Conservation (phyloP, 1,284 basidiomycete genomes). For the Laetiporus sulphureus region DNA sequence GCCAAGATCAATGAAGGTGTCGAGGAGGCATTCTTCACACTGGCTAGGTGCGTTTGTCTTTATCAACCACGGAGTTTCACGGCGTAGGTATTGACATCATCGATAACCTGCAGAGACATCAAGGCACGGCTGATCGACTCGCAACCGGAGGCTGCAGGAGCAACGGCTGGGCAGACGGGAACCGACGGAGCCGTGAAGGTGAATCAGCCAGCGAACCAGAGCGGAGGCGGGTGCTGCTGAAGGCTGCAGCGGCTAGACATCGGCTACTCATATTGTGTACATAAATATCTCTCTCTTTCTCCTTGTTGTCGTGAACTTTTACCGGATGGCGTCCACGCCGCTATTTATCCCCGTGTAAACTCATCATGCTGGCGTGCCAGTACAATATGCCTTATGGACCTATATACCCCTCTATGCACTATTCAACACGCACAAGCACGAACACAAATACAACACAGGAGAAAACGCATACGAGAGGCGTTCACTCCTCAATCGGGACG, state of each 20-base stretch:
- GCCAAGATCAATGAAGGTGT: conserved; percentile 98
- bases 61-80: too few relatives aligned
- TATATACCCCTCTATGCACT: too few relatives aligned
- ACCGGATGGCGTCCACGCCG: conserved; percentile 9
- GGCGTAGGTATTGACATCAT: too few relatives aligned
- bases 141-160: conserved; percentile 62
- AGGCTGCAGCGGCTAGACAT: conserved; percentile 5
- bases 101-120: conserved; percentile 65
- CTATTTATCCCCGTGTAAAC: conserved; percentile 9
- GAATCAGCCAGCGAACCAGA: conserved; percentile 46
- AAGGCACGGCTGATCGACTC: conserved; percentile 97
- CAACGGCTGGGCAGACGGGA: conserved; percentile 33
- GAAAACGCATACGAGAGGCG: neutral
- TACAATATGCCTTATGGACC: neutral
- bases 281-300: too few relatives aligned
- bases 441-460: neutral
- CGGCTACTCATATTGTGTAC: conserved; percentile 16
- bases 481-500: conserved; percentile 10
- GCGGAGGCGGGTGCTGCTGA: conserved; percentile 51
- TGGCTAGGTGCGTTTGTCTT: conserved; percentile 80
- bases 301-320: conserved; percentile 13
- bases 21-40: conserved; percentile 97
- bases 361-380: neutral
- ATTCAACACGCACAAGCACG: too few relatives aligned
- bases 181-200: conserved; percentile 58